These are phyloP conservation scores for Hypomontagnella submonticulosa DNA, from an alignment of 495 filamentous ascomycete species.

Conservation along the genomic window DNA sequence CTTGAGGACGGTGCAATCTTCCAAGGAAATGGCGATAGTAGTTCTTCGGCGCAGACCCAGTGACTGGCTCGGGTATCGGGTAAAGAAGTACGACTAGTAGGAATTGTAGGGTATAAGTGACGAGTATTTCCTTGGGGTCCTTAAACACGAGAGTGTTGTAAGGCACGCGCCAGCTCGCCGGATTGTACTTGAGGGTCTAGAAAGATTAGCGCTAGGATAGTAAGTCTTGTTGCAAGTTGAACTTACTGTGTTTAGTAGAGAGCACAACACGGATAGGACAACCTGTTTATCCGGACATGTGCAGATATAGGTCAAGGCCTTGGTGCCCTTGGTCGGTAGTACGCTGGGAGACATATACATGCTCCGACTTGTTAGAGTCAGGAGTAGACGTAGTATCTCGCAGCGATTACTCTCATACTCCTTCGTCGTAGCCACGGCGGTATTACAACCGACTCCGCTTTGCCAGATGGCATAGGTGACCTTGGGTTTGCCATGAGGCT, in stretches of 20 bases:
- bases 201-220: conserved; percentile 36
- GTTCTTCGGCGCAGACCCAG: conserved; percentile 74
- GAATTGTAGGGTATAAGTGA: conserved; percentile 91
- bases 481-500: conserved; percentile 75
- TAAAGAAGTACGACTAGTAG: conserved; percentile 90
- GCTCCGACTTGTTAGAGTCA: conserved; percentile 87
- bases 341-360: conserved; percentile 90
- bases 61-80: conserved; percentile 83
- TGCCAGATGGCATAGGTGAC: conserved; percentile 97
- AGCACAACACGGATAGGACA: conserved; percentile 89
- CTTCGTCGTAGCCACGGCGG: conserved; percentile 84
- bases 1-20: conserved; percentile 89
- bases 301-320: conserved; percentile 86
- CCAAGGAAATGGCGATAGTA: conserved; percentile 93
- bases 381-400: conserved; percentile 86
- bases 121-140: conserved; percentile 89
- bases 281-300: conserved; percentile 91
- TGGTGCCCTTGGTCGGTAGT: conserved; percentile 85
- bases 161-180: conserved; percentile 91
- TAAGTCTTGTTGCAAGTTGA: background rate
- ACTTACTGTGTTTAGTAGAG: conserved; percentile 93
- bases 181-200: conserved; percentile 95
- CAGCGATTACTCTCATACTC: conserved; percentile 91
- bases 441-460: conserved; percentile 95
- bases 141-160: conserved; percentile 95